Conservation (phyloP, 805 yeast genomes). For the Yarrowia sp. region DNA sequence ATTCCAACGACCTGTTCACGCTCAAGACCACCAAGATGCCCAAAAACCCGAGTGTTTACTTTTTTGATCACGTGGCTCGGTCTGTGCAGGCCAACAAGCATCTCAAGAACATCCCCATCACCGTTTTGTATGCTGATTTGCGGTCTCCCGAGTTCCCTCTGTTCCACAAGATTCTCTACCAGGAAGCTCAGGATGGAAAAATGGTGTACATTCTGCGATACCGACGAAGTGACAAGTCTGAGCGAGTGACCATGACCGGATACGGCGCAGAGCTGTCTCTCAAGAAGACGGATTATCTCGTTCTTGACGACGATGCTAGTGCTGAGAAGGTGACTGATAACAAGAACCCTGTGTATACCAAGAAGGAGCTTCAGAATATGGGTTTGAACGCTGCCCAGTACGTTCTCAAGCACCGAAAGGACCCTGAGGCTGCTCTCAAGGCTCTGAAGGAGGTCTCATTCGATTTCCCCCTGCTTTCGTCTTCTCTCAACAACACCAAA, state of each 20-base stretch:
- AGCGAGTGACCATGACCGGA: slow-evolving; percentile 53
- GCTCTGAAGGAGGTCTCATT: slow-evolving; percentile 54
- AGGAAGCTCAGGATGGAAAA: slow-evolving; percentile 68
- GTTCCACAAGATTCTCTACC: slow-evolving; percentile 65
- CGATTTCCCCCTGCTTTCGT: slow-evolving; percentile 64
- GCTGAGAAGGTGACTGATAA: slow-evolving; percentile 40
- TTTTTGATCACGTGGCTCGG: slow-evolving; percentile 72
- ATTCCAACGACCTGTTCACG: slow-evolving; percentile 78
- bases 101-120: slow-evolving; percentile 55
- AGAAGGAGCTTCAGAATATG: slow-evolving; percentile 45
- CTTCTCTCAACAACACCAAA: slow-evolving; percentile 50
- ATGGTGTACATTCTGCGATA: slow-evolving; percentile 80
- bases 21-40: slow-evolving; percentile 61
- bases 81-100: slow-evolving; percentile 44
- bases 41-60: slow-evolving; percentile 45
- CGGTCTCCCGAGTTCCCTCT: slow-evolving; percentile 57
- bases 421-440: slow-evolving; percentile 49
- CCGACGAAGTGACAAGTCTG: slow-evolving; percentile 50
- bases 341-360: slow-evolving; percentile 16
- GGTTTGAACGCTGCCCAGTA: slow-evolving; percentile 49
- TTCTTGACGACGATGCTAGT: slow-evolving; percentile 63
- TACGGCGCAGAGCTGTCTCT: slow-evolving; percentile 71
- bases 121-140: slow-evolving; percentile 73
- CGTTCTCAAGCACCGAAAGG: slow-evolving; percentile 46
- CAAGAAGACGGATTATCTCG: slow-evolving; percentile 71